Conservation (phyloP, 164 flowering plant species). For the Stephania cephalantha region DNA sequence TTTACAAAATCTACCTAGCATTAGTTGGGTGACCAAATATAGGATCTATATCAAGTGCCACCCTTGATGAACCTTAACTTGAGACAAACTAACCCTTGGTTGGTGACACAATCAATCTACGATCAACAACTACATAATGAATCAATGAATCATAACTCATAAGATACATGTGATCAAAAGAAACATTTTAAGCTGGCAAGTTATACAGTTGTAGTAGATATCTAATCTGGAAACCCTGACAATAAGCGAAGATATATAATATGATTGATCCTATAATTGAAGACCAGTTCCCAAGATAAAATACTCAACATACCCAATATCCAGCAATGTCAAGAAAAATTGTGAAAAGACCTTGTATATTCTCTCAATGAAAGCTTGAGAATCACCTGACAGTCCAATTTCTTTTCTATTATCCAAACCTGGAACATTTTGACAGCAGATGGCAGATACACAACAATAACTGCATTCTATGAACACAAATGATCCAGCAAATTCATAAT, state of each 20-base stretch:
- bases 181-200: neutral
- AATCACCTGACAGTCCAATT: slow-evolving; percentile 18
- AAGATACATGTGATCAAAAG: neutral
- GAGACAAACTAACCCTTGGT: slow-evolving; percentile 20
- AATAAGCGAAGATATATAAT: slow-evolving; percentile 8
- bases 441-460: slow-evolving; percentile 13
- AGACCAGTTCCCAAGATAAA: slow-evolving; percentile 24
- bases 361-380: slow-evolving; percentile 9
- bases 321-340: slow-evolving; percentile 8
- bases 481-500: slow-evolving; percentile 21
- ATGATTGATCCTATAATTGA: slow-evolving; percentile 8
- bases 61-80: slow-evolving; percentile 44
- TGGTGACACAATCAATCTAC: slow-evolving; percentile 52
- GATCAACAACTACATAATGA: slow-evolving; percentile 30
- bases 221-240: slow-evolving; percentile 16
- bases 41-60: slow-evolving; percentile 41
- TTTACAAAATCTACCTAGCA: slow-evolving; percentile 13
- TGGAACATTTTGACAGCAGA: slow-evolving; percentile 3
- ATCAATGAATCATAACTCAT: slow-evolving; percentile 3
- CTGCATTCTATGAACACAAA: slow-evolving; percentile 14
- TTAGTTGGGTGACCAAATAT: slow-evolving; percentile 22
- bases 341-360: neutral
- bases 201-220: slow-evolving; percentile 3
- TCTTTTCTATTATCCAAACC: slow-evolving; percentile 8
- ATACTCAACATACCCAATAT: slow-evolving; percentile 22